Evolutionary conservation across 805 yeast species (phyloP).

Genomic region (Starmera pachycereana): DNA sequence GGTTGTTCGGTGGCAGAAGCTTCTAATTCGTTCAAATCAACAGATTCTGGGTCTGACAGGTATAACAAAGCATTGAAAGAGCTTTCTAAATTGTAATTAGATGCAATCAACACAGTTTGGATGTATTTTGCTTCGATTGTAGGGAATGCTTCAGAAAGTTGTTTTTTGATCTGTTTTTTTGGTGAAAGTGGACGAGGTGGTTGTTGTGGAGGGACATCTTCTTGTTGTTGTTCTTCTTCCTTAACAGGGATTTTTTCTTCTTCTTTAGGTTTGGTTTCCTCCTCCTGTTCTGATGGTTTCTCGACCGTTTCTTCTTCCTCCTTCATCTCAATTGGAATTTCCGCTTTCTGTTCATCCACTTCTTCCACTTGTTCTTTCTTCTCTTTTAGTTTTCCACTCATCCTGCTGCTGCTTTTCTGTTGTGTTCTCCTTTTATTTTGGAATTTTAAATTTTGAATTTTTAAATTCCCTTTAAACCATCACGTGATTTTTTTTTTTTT

Average conservation of each 20-base stretch:
- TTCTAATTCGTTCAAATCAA: constrained; percentile 35
- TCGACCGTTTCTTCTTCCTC: background rate
- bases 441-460: too few species aligned
- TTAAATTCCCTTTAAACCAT: too few species aligned
- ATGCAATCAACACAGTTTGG: constrained; percentile 76
- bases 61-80: constrained; percentile 84
- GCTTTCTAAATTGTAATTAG: constrained; percentile 68
- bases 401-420: background rate
- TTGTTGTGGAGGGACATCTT: constrained; percentile 29
- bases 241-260: constrained; percentile 2
- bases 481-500: constrained; percentile 3
- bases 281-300: background rate
- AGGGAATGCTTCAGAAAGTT: constrained; percentile 83
- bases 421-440: background rate
- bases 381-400: background rate
- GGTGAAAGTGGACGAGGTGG: constrained; percentile 60
- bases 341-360: background rate
- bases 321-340: background rate
- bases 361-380: background rate
- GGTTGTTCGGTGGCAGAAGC: constrained; percentile 18
- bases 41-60: constrained; percentile 59
- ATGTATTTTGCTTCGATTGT: constrained; percentile 56
- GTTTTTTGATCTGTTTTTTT: constrained; percentile 38
- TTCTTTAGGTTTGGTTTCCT: constrained; percentile 5
- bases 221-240: constrained; percentile 6